Evolutionary conservation across 1,284 basidiomycete species (phyloP).

Genomic region (Mrakiaceae sp.): DNA sequence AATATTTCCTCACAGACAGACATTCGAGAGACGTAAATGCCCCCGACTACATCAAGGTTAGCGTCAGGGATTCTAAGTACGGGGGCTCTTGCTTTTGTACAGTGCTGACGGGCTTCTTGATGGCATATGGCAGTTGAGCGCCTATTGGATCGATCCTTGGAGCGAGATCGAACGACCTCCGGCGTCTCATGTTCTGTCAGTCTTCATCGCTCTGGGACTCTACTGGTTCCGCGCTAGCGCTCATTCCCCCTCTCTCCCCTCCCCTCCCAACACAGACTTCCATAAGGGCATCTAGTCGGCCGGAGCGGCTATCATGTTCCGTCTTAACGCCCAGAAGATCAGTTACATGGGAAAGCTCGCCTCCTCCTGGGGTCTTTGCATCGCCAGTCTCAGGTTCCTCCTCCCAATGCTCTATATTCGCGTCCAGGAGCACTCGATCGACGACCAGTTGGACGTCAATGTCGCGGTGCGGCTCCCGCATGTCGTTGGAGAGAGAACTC

Average conservation of each 20-base stretch:
- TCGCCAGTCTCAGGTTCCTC: not conserved
- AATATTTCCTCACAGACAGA: slow-evolving; percentile 1
- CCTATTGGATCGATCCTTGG: not conserved
- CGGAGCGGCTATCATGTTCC: slow-evolving; percentile 21
- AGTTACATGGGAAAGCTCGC: slow-evolving; percentile 3
- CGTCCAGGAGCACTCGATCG: not conserved
- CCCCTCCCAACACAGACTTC: slow-evolving; percentile 18
- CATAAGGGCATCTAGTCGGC: slow-evolving; percentile 22
- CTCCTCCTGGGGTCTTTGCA: not conserved
- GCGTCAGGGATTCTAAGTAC: not conserved
- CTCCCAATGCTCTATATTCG: not conserved
- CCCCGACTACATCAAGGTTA: not conserved
- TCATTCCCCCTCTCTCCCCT: slow-evolving; percentile 16
- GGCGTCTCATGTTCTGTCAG: not conserved
- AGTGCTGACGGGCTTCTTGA: not conserved
- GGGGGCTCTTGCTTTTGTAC: not conserved
- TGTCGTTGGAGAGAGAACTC: no score
- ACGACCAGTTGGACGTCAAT: not conserved
- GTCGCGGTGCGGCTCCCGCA: no score
- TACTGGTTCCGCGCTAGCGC: not conserved
- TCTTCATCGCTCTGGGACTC: not conserved
- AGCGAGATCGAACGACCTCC: slow-evolving; percentile 9
- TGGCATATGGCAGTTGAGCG: not conserved
- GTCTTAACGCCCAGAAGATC: slow-evolving; percentile 19
- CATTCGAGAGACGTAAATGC: not conserved